Base-by-base conservation (phyloP, 192 early-diverging fungal species). In the Backusella tuberculispora region DNA sequence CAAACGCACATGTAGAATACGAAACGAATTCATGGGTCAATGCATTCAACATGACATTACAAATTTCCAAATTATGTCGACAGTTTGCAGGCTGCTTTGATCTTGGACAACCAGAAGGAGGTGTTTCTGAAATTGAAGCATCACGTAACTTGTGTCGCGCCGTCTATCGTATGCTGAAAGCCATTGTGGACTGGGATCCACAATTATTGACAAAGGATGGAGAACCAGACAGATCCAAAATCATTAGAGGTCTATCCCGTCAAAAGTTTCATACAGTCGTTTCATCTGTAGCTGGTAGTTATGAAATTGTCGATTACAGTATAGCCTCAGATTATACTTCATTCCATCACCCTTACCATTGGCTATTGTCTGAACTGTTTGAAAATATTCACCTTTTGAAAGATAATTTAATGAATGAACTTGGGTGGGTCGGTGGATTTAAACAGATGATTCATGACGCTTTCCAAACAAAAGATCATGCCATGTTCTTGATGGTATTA, bases 311-410 rank as follows among this genome's bases (percentile, higher is more conserved):
- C 9, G 83, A 89, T 47, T 90, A 88, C 71, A 78, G 87, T 44
- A 86, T 92, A 5, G 71, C 85, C 17, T 73, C 68, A 3, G 83
- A 90, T 63, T 85, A 85, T 43, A 88, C 96, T 14, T 94, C 94
- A 47, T 93, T 97, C 81, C 95, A 97, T 77, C 90, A 95, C 74
- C 96, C 96, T 6, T 83, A 96, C 46, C 95, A 97, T 74, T 98
- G 98, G 95, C 88, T 97, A 48, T 86, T 97, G 80, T 92, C 92
- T 0, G 88, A 93, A 68, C 78, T 97, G 34, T 69, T 95, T 38
- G 86, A 94, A 73, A 87, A 91, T 66, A 81, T 95, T 17, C 77
- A 86, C 44, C 83, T 87, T 29, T 77, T 95, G 53, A 83, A 85
- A 38, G 86, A 91, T 34, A 71, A 78, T 42, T 76, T 84, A 13